A percentile compares a stretch with the other conserved stretches of the same genome.
Evolutionary conservation across 1,139 yeast genomes (phyloP).

Genomic region (Nakaseomyces kungkrabaensis): DNA sequence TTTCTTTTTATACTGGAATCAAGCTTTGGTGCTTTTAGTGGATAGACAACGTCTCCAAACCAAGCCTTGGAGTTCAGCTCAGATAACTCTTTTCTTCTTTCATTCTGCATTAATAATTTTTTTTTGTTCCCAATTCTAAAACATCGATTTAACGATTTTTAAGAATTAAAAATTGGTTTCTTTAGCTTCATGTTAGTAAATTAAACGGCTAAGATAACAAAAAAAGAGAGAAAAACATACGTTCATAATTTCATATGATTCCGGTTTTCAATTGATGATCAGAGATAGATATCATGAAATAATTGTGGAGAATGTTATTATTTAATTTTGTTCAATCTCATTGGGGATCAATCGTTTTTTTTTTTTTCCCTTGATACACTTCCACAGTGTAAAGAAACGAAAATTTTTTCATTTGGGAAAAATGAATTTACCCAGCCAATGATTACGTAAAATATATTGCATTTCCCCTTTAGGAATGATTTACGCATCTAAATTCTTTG

Average conservation of each 20-base stretch:
- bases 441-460: neutral
- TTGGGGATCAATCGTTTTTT: no score
- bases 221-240: neutral
- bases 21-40: constrained; percentile 32
- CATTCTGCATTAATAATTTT: constrained; percentile 13
- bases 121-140: no score
- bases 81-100: constrained; percentile 32
- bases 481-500: neutral
- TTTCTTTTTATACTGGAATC: constrained; percentile 81
- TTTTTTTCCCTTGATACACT: no score
- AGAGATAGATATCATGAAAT: no score
- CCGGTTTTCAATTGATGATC: no score
- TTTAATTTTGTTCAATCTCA: no score
- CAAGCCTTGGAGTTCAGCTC: constrained; percentile 44
- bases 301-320: no score
- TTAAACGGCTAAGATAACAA: no score
- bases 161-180: neutral
- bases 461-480: neutral
- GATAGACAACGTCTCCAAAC: constrained; percentile 36
- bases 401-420: neutral
- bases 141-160: no score
- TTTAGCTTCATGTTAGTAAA: neutral
- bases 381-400: no score
- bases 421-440: neutral
- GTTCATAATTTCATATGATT: neutral